Percentiles rank a stretch among this genome's conserved stretches.
phyloP scores from a whole-genome alignment of 2,329 filamentous ascomycete species.

The Colletotrichum eremochloae region DNA sequence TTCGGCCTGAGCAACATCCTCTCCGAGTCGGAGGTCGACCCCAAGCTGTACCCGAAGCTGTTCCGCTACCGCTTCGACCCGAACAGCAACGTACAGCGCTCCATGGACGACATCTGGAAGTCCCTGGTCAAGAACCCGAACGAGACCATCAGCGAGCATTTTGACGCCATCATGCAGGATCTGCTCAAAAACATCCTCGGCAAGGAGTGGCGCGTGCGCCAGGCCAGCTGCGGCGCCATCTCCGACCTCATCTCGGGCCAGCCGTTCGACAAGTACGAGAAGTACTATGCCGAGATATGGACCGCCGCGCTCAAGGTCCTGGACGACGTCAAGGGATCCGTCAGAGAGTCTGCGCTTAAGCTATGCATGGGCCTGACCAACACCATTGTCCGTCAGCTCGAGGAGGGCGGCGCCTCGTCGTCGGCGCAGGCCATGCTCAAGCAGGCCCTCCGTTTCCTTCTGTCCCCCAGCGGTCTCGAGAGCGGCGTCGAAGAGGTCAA shows the following conservation, averaged over 20 bases:
- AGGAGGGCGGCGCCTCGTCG: slow-evolving; percentile 79
- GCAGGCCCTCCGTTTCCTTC: slow-evolving; percentile 88
- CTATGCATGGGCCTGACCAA: slow-evolving; percentile 89
- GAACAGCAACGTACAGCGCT: slow-evolving; percentile 90
- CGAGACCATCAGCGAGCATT: slow-evolving; percentile 81
- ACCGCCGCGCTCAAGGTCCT: slow-evolving; percentile 88
- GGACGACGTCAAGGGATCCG: slow-evolving; percentile 95
- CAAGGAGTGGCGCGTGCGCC: slow-evolving; percentile 91
- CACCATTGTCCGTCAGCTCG: slow-evolving; percentile 85
- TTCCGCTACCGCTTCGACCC: slow-evolving; percentile 96
- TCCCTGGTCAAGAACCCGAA: slow-evolving; percentile 91
- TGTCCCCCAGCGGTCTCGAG: slow-evolving; percentile 90
- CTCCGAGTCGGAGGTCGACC: slow-evolving; percentile 88
- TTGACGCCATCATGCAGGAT: slow-evolving; percentile 90
- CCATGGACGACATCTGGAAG: slow-evolving; percentile 99
- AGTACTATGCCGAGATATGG: slow-evolving; percentile 89
- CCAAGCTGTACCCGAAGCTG: slow-evolving; percentile 94
- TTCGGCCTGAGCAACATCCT: slow-evolving; percentile 94
- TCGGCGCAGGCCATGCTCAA: slow-evolving; percentile 84
- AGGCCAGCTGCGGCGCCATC: slow-evolving; percentile 92
- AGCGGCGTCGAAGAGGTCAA: slow-evolving; percentile 91
- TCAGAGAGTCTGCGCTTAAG: slow-evolving; percentile 83
- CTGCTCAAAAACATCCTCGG: slow-evolving; percentile 87
- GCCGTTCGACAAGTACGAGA: slow-evolving; percentile 81
- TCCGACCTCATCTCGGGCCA: slow-evolving; percentile 88